Percentiles rank a stretch among this genome's conserved stretches.
These are phyloP conservation scores for Lipomyces oligophaga DNA, from an alignment of 805 yeast genomes.

Conservation along the genomic window DNA sequence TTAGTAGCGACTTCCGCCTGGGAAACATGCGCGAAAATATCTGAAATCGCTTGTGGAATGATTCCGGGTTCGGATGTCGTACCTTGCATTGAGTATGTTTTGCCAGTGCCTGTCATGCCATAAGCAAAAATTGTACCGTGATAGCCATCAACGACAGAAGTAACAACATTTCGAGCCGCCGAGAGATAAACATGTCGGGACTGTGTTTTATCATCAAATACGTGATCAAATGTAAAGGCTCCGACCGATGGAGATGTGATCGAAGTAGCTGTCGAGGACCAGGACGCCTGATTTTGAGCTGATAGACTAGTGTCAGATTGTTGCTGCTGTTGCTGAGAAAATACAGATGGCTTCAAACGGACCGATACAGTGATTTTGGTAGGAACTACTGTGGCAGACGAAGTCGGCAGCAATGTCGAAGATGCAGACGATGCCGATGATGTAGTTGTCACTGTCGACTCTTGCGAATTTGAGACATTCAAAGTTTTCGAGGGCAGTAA, in stretches of 20 bases:
- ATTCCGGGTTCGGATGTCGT: conserved; percentile 60
- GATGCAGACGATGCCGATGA: neutral
- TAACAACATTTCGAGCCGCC: conserved; percentile 52
- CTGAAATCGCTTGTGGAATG: conserved; percentile 61
- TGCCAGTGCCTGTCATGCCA: conserved; percentile 94
- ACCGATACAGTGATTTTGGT: conserved; percentile 23
- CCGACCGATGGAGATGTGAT: conserved; percentile 51
- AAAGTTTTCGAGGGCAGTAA: no score
- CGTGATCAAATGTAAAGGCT: conserved; percentile 72
- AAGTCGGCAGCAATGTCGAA: neutral
- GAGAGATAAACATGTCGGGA: conserved; percentile 54
- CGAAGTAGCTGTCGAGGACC: conserved; percentile 15
- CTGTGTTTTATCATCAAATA: conserved; percentile 48
- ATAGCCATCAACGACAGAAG: conserved; percentile 63
- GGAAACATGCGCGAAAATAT: conserved; percentile 51
- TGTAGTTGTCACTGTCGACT: no score
- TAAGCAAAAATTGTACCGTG: conserved; percentile 79
- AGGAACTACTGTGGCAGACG: conserved; percentile 2
- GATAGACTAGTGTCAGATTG: neutral
- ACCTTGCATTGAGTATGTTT: conserved; percentile 85
- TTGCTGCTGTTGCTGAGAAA: neutral
- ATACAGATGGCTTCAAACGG: conserved; percentile 13
- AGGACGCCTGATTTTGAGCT: neutral
- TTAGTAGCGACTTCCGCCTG: conserved; percentile 36
- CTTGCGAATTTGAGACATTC: no score